Conservation (phyloP, 2,329 filamentous ascomycete species). For the Epicoccum nigrum region DNA sequence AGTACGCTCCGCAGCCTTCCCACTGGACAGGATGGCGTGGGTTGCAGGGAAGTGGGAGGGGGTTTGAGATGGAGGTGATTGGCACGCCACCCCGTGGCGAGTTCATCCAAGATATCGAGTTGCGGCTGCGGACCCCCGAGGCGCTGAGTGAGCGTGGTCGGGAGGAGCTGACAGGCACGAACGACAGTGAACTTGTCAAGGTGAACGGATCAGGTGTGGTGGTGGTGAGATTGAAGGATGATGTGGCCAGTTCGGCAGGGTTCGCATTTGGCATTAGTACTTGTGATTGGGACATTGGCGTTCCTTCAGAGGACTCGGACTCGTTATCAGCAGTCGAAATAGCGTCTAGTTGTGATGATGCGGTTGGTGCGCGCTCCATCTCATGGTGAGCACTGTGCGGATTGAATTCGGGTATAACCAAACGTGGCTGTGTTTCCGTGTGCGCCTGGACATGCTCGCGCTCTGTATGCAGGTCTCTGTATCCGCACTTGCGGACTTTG, state of each 20-base stretch:
- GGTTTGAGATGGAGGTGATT: conserved; percentile 38
- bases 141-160: conserved; percentile 47
- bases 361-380: conserved; percentile 33
- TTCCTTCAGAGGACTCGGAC: conserved; percentile 33
- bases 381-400: conserved; percentile 35
- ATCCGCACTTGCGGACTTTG: conserved; percentile 63
- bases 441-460: conserved; percentile 48
- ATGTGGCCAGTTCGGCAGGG: conserved; percentile 40
- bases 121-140: conserved; percentile 45
- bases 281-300: conserved; percentile 45
- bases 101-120: conserved; percentile 35
- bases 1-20: conserved; percentile 52
- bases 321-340: conserved; percentile 34
- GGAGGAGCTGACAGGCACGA: conserved; percentile 42
- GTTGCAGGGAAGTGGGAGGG: conserved; percentile 47
- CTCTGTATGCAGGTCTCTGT: conserved; percentile 60
- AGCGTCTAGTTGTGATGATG: conserved; percentile 30
- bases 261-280: conserved; percentile 36
- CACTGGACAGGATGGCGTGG: conserved; percentile 52
- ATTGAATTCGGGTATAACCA: conserved; percentile 48
- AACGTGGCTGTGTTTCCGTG: conserved; percentile 38
- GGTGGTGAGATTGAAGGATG: conserved; percentile 33
- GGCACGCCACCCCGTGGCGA: conserved; percentile 30
- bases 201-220: conserved; percentile 35
- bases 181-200: conserved; percentile 32